A percentile compares a stretch with the other conserved stretches of the same genome.
Conservation (phyloP, 306 rosid genomes). For the Vigna nakashimae region DNA sequence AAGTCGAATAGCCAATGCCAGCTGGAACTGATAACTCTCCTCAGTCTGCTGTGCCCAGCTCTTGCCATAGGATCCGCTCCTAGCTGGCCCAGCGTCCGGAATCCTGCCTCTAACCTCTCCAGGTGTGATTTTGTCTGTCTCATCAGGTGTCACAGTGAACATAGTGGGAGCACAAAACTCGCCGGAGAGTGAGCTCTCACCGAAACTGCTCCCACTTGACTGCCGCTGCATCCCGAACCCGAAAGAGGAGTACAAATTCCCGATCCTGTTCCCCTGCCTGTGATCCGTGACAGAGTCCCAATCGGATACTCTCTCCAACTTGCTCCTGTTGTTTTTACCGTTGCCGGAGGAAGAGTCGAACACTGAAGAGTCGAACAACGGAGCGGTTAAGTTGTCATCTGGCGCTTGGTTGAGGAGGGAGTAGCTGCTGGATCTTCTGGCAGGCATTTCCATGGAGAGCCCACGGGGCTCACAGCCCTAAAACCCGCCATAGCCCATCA, state of each 20-base stretch:
- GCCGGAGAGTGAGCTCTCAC: slow-evolving; percentile 81
- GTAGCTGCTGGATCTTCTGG: slow-evolving; percentile 73
- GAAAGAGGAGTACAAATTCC: slow-evolving; percentile 56
- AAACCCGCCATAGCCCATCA: slow-evolving; percentile 64
- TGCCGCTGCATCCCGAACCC: slow-evolving; percentile 84
- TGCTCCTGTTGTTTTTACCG: slow-evolving; percentile 54
- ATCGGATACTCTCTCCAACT: slow-evolving; percentile 62
- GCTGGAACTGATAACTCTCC: slow-evolving; percentile 87
- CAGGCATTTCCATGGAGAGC: slow-evolving; percentile 72
- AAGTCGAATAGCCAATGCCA: slow-evolving; percentile 79
- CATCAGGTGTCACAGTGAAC: slow-evolving; percentile 54
- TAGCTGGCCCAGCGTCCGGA: slow-evolving; percentile 39
- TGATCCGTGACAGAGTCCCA: slow-evolving; percentile 68
- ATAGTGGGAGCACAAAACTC: slow-evolving; percentile 70
- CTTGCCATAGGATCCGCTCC: slow-evolving; percentile 58
- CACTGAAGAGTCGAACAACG: slow-evolving; percentile 55
- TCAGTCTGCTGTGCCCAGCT: slow-evolving; percentile 96
- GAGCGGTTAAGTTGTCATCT: slow-evolving; percentile 55
- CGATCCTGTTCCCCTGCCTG: slow-evolving; percentile 71
- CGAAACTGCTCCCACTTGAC: slow-evolving; percentile 88
- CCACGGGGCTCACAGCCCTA: slow-evolving; percentile 46
- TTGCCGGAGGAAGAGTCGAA: slow-evolving; percentile 66
- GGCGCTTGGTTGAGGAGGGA: slow-evolving; percentile 67
- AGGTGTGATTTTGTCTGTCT: slow-evolving; percentile 50
- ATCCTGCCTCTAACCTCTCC: slow-evolving; percentile 44